A percentile compares a stretch with the other conserved stretches of the same genome.
phyloP scores from a whole-genome alignment of 495 filamentous ascomycete genomes.

The Daldinia childiae region DNA sequence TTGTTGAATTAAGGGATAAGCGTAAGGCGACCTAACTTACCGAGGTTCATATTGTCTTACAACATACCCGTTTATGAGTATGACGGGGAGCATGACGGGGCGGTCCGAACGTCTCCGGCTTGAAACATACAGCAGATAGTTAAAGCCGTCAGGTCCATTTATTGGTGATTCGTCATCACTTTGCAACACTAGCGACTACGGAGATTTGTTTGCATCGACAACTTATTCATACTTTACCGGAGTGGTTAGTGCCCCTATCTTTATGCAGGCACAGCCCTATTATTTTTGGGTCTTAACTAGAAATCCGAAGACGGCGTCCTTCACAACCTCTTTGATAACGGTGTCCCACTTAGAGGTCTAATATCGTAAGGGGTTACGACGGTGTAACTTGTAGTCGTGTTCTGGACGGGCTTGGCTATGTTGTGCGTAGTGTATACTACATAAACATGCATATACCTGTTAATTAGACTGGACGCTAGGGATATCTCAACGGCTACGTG shows the following conservation, averaged over 20 bases:
- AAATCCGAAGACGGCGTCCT: background rate
- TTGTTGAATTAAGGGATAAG: background rate
- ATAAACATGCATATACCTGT: slow-evolving; percentile 5
- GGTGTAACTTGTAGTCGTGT: slow-evolving; percentile 8
- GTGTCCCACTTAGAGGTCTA: slow-evolving; percentile 3
- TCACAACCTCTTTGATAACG: slow-evolving; percentile 4
- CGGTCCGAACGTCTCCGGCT: slow-evolving; percentile 6
- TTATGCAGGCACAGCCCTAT: slow-evolving; percentile 6
- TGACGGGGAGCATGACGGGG: slow-evolving; percentile 1
- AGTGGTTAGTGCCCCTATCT: slow-evolving; percentile 18
- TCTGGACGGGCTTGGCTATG: slow-evolving; percentile 10
- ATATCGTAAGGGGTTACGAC: slow-evolving; percentile 12
- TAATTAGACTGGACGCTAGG: slow-evolving; percentile 26
- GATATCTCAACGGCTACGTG: slow-evolving; percentile 26
- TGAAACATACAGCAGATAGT: slow-evolving; percentile 37
- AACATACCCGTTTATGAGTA: background rate
- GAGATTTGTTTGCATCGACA: slow-evolving; percentile 32
- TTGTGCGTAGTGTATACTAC: slow-evolving; percentile 1
- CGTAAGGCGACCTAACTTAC: background rate
- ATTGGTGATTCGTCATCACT: slow-evolving; percentile 17
- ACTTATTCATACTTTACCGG: background rate
- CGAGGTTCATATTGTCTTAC: slow-evolving; percentile 1
- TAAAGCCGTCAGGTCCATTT: slow-evolving; percentile 12
- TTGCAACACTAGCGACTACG: slow-evolving; percentile 17
- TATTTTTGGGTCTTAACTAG: background rate